Evolutionary conservation across 345 rosid genomes (phyloP).

Genomic region (Capsella bursapastoris): DNA sequence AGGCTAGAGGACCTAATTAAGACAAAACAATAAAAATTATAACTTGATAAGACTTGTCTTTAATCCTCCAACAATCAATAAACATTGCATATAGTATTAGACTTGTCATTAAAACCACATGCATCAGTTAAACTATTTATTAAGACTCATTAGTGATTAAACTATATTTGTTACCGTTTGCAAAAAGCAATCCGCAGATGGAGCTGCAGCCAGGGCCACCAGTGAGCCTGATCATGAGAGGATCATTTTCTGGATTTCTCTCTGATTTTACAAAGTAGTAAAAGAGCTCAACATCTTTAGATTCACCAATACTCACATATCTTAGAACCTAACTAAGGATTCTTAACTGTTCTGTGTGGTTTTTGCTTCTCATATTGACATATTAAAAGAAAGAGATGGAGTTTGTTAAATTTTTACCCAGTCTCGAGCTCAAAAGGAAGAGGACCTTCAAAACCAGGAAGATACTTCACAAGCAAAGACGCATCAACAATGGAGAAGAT

Average conservation of each 20-base stretch:
- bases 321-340: slow-evolving; percentile 12
- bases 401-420: slow-evolving; percentile 46
- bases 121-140: background rate
- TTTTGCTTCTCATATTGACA: background rate
- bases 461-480: slow-evolving; percentile 46
- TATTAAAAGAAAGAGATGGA: background rate
- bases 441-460: slow-evolving; percentile 70
- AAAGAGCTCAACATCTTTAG: slow-evolving; percentile 56
- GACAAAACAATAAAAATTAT: background rate
- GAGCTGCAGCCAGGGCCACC: slow-evolving; percentile 85
- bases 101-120: background rate
- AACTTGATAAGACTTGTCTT: slow-evolving; percentile 1
- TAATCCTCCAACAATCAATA: background rate
- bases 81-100: background rate
- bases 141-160: background rate
- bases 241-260: slow-evolving; percentile 54
- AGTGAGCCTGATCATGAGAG: slow-evolving; percentile 73
- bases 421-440: slow-evolving; percentile 78
- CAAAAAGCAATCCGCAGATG: slow-evolving; percentile 50
- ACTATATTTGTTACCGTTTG: slow-evolving; percentile 51
- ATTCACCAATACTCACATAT: slow-evolving; percentile 62
- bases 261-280: slow-evolving; percentile 70
- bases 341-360: background rate
- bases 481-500: slow-evolving; percentile 31
- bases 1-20: slow-evolving; percentile 64